These are phyloP conservation scores for Neurospora sp. DNA, from an alignment of 495 filamentous ascomycete genomes.

Conservation along the genomic window DNA sequence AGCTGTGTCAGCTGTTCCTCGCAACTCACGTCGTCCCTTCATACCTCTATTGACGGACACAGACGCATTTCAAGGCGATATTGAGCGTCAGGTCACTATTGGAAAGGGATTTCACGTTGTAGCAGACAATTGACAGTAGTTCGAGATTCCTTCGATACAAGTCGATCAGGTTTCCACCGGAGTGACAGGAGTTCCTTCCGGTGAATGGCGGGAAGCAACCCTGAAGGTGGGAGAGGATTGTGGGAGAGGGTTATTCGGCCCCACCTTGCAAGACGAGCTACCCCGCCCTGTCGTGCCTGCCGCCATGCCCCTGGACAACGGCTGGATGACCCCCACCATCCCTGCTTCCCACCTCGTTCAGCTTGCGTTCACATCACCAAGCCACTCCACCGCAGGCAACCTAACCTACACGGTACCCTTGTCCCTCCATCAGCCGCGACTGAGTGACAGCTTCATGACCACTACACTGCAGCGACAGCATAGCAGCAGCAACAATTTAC, in stretches of 20 bases:
- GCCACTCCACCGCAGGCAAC: not conserved
- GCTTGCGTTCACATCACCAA: not conserved
- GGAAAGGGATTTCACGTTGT: too few species aligned
- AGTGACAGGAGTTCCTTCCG: not conserved
- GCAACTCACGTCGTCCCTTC: not conserved
- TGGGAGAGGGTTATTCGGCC: not conserved
- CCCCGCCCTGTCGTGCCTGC: not conserved
- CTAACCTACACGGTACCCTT: not conserved
- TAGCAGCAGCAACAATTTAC: not conserved
- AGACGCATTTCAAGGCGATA: not conserved
- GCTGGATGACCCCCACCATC: not conserved
- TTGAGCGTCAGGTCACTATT: too few species aligned
- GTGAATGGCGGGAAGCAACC: not conserved
- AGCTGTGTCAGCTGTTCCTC: not conserved
- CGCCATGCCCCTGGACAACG: not conserved
- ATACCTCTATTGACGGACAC: too few species aligned
- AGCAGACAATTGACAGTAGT: too few species aligned
- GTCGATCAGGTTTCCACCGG: too few species aligned
- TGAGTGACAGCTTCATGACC: not conserved
- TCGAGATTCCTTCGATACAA: too few species aligned
- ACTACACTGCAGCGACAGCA: not conserved
- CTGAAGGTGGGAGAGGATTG: not conserved
- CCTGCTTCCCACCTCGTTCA: not conserved
- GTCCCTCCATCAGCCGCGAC: not conserved
- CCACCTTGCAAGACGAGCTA: not conserved